Percentiles rank a stretch among this genome's conserved stretches.
These are phyloP conservation scores for Oehlia diaphana DNA, from an alignment of 192 early-diverging fungal species.

Conservation along the genomic window DNA sequence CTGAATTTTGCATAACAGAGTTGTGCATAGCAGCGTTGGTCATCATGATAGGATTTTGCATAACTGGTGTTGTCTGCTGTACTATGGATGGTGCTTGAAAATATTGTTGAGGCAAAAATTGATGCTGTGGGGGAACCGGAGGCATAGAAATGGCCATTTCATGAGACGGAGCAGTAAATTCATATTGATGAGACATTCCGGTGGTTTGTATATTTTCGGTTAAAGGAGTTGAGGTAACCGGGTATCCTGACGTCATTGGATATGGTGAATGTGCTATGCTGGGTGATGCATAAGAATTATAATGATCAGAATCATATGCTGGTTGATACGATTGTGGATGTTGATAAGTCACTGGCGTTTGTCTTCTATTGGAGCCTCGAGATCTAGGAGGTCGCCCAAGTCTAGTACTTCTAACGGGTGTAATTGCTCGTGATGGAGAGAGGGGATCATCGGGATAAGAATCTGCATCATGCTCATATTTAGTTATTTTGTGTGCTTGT, in stretches of 20 bases:
- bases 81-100: not conserved
- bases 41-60: not conserved
- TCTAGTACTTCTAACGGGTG: not conserved
- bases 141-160: not conserved
- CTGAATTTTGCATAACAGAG: no score
- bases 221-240: not conserved
- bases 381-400: not conserved
- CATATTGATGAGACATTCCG: not conserved
- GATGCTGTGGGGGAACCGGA: slow-evolving; percentile 26
- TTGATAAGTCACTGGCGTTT: not conserved
- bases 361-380: not conserved
- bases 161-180: not conserved
- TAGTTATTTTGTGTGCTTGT: not conserved
- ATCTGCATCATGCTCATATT: not conserved
- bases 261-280: not conserved
- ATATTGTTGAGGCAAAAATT: not conserved
- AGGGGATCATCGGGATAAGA: not conserved
- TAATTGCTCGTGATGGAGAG: not conserved
- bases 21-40: no score
- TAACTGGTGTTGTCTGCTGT: not conserved
- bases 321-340: not conserved
- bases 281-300: not conserved
- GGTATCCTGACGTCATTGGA: not conserved
- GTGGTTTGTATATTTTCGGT: not conserved
- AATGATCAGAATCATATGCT: not conserved